Conservation (phyloP, 768 basidiomycete genomes). For the Nevesoporus exiguus region DNA sequence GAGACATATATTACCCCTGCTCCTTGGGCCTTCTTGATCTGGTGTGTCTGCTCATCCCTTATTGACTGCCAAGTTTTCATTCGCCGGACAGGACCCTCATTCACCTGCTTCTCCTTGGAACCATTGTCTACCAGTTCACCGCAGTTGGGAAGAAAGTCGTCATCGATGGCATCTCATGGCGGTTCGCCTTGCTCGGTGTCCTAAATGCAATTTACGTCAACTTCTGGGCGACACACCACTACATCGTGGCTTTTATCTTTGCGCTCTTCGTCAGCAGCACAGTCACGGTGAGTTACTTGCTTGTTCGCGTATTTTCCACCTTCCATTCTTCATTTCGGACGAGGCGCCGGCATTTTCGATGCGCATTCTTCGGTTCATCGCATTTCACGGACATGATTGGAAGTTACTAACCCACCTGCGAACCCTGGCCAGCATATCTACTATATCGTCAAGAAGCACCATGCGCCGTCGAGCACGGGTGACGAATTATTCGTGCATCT, state of each 20-base stretch:
- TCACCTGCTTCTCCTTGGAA: constrained; percentile 87
- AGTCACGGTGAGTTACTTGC: constrained; percentile 40
- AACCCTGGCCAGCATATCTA: constrained; percentile 68
- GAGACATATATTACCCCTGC: constrained; percentile 95
- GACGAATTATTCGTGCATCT: constrained; percentile 93
- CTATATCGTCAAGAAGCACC: constrained; percentile 88
- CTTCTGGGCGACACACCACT: constrained; percentile 77
- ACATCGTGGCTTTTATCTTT: constrained; percentile 80
- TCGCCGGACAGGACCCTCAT: constrained; percentile 65
- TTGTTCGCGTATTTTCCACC: neutral
- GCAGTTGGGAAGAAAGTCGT: constrained; percentile 70
- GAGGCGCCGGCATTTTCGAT: constrained; percentile 2
- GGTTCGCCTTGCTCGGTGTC: constrained; percentile 83
- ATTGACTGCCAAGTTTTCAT: constrained; percentile 7
- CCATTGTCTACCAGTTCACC: constrained; percentile 88
- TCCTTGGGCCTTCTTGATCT: constrained; percentile 88
- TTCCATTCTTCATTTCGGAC: constrained; percentile 16
- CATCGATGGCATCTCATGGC: constrained; percentile 87
- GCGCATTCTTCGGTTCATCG: constrained; percentile 1
- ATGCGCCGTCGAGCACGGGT: constrained; percentile 54
- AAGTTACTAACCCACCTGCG: constrained; percentile 11
- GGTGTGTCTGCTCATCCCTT: constrained; percentile 42
- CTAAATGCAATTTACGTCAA: constrained; percentile 89
- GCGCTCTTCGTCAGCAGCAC: constrained; percentile 82
- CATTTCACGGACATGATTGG: constrained; percentile 4